Evolutionary conservation across 1,284 basidiomycete species (phyloP), one percentile per base, ranked within the genome.

Genomic region (Apiotrichum mycotoxinovorans): DNA sequence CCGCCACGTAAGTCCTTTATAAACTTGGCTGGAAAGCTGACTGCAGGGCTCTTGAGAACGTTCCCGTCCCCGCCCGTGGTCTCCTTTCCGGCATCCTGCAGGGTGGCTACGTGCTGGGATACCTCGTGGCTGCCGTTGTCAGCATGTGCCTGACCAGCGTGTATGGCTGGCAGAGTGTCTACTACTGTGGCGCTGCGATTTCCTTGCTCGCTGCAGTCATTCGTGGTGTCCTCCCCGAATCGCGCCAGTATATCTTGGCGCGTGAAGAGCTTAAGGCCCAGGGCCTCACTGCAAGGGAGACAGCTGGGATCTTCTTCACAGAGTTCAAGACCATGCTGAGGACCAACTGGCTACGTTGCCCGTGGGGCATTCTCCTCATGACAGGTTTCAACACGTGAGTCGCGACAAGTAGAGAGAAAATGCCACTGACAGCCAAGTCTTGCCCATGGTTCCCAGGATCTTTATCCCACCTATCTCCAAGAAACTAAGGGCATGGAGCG

Each of bases 31-130:
- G n/a, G n/a, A n/a, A n/a, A n/a, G n/a, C 46, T 47, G 30, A 38
- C 23, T 4, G 17, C 49, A 90, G 87, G 0, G 86, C 87, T 0
- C 83, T 97, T 14, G 94, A 96, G 73, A 92, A 89, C 73, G 81
- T 95, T 27, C 92, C 93, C 0, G 84, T 88, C 18, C 88, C 89
- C 61, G 81, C 85, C 4, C 87, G 93, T 70, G 93, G 94, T 33
- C 77, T 96, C 2, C 87, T 85, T n/a, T 87, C 84, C 17, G 93
- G 94, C 25, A 78, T 96, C 54, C 72, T 91, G 2, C 89, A 91
- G 65, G 83, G 89, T 68, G 88, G 88, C 2, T 90, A 90, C 60
- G 85, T 87, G 20, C 54, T 63, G 22, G 74, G 73, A 10, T 77
- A 79, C 57, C 68, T 79, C 33, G 65, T 80, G 20, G 45, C 56